These are phyloP conservation scores for Canavalia gladiata DNA, from an alignment of 306 rosid species.

Conservation along the genomic window DNA sequence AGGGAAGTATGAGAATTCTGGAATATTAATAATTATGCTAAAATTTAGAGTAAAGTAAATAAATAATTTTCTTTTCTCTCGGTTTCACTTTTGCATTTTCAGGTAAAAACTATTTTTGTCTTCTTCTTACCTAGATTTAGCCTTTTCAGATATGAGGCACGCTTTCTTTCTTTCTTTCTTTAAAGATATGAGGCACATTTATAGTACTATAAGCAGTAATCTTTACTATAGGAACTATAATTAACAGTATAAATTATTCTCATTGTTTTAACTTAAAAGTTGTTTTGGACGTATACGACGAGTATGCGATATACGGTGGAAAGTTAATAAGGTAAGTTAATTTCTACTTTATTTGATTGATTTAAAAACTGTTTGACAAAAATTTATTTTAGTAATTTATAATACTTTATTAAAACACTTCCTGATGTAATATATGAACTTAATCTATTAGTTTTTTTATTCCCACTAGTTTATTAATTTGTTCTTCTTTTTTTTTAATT, in stretches of 20 bases:
- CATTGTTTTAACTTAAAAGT: background rate
- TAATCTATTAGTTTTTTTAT: too few relatives aligned
- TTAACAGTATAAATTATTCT: background rate
- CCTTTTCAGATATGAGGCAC: constrained; percentile 38
- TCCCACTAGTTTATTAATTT: too few relatives aligned
- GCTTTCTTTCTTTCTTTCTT: constrained; percentile 26
- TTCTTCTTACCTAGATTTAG: constrained; percentile 40
- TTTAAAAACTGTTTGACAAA: too few relatives aligned
- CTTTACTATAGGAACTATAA: background rate
- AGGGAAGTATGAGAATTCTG: background rate
- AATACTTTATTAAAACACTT: too few relatives aligned
- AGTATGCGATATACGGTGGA: too few relatives aligned
- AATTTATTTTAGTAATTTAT: too few relatives aligned
- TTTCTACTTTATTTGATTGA: too few relatives aligned
- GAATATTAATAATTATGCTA: background rate
- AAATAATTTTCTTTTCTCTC: background rate
- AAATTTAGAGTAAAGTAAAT: background rate
- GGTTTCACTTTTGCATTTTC: constrained; percentile 1
- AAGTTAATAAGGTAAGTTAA: too few relatives aligned
- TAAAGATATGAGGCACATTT: constrained; percentile 33
- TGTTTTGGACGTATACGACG: background rate
- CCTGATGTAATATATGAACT: too few relatives aligned
- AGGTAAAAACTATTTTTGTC: constrained; percentile 42
- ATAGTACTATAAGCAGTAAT: background rate
- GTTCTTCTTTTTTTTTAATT: too few relatives aligned